Conservation (phyloP, 73 alveolate genomes). For the Paramecium pentaurelia region DNA sequence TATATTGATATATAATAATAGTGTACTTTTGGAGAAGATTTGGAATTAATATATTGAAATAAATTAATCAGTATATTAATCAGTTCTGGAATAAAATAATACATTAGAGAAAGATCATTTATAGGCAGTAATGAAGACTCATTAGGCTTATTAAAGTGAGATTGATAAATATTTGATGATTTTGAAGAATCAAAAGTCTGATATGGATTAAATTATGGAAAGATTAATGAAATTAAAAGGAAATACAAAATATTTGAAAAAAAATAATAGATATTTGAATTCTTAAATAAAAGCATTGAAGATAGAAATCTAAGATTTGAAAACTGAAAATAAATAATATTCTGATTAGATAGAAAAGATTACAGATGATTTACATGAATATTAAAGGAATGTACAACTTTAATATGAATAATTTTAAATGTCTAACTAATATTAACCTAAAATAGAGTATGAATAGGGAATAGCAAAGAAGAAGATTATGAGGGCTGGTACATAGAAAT, state of each 20-base stretch:
- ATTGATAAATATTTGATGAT: conserved; percentile 16
- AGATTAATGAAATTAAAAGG: conserved; percentile 24
- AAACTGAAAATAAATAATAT: not conserved
- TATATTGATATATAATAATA: not conserved
- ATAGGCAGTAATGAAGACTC: not conserved
- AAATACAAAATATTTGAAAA: conserved; percentile 9
- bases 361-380: not conserved
- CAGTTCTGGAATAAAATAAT: not conserved
- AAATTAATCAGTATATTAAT: not conserved
- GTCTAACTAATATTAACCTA: not conserved
- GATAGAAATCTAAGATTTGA: not conserved
- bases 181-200: not conserved
- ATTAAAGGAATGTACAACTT: not conserved
- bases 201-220: not conserved
- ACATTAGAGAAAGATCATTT: not conserved
- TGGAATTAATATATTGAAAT: conserved; percentile 23
- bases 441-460: not conserved
- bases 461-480: not conserved
- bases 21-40: conserved; percentile 31
- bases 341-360: not conserved
- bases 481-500: not conserved
- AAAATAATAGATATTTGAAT: not conserved
- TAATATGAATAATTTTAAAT: not conserved
- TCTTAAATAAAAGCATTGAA: not conserved
- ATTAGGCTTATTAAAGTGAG: not conserved